Percentiles rank a stretch among this genome's conserved stretches.
Conservation (phyloP, 2,329 filamentous ascomycete species). For the Diaporthe sp. region DNA sequence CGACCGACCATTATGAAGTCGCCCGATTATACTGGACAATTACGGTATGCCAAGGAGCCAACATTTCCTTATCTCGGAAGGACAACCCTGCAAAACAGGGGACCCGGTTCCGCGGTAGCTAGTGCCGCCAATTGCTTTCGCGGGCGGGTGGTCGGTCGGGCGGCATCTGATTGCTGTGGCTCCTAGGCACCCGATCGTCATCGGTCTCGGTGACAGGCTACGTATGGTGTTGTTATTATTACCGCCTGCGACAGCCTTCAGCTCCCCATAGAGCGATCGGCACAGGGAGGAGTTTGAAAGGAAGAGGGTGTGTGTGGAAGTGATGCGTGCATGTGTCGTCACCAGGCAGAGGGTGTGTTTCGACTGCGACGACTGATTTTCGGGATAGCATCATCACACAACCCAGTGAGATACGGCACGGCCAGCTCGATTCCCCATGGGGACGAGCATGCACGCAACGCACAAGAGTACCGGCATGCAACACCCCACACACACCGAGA, state of each 20-base stretch:
- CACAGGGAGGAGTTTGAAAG: neutral
- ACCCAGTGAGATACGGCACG: neutral
- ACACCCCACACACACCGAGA: neutral
- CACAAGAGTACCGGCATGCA: neutral
- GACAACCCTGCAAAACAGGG: conserved; percentile 22
- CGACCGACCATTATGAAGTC: neutral
- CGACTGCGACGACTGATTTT: neutral
- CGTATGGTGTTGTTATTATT: neutral
- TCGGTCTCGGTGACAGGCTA: neutral
- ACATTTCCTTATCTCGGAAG: conserved; percentile 31
- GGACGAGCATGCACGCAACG: neutral
- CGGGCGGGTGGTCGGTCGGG: neutral
- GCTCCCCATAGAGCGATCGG: neutral
- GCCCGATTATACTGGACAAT: conserved; percentile 29
- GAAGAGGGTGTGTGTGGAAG: neutral
- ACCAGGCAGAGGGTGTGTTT: neutral
- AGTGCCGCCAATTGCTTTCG: neutral
- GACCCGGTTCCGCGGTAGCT: neutral
- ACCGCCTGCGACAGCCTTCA: neutral
- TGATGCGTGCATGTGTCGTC: neutral
- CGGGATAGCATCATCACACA: neutral
- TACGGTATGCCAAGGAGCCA: conserved; percentile 22
- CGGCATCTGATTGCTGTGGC: neutral
- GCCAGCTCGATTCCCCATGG: neutral
- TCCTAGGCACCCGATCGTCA: conserved; percentile 4